These are phyloP conservation scores for Oryza australiensis DNA, from an alignment of 176 grass and related monocot genomes.

Conservation along the genomic window DNA sequence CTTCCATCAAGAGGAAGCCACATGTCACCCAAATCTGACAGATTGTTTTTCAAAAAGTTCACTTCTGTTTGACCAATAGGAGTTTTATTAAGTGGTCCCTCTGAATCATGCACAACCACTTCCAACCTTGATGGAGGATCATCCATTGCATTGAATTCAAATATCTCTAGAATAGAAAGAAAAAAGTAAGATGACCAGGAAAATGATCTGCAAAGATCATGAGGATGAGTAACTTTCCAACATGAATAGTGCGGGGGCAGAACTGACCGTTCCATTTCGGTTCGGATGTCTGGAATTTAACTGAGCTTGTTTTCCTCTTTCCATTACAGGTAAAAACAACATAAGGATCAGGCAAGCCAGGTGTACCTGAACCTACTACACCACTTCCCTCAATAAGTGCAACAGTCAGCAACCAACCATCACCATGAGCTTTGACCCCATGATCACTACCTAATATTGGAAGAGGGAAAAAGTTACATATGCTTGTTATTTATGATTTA, in stretches of 20 bases:
- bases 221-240: background rate
- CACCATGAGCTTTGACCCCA: slow-evolving; percentile 90
- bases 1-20: slow-evolving; percentile 86
- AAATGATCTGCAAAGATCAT: slow-evolving; percentile 31
- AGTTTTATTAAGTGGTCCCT: slow-evolving; percentile 57
- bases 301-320: slow-evolving; percentile 71
- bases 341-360: slow-evolving; percentile 64
- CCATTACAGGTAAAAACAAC: slow-evolving; percentile 68
- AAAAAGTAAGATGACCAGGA: slow-evolving; percentile 20
- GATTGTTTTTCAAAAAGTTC: slow-evolving; percentile 87
- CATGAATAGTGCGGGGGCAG: slow-evolving; percentile 6
- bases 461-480: slow-evolving; percentile 25
- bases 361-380: slow-evolving; percentile 44
- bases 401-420: slow-evolving; percentile 94
- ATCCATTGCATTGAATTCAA: slow-evolving; percentile 96
- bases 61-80: slow-evolving; percentile 73
- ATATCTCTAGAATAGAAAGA: slow-evolving; percentile 61
- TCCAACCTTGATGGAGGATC: slow-evolving; percentile 82
- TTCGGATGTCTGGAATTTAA: slow-evolving; percentile 60
- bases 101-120: slow-evolving; percentile 71
- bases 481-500: slow-evolving; percentile 4
- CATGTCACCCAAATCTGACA: slow-evolving; percentile 72
- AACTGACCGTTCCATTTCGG: slow-evolving; percentile 65
- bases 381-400: slow-evolving; percentile 82
- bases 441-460: slow-evolving; percentile 78